Conservation (phyloP, 257 asterid genomes). For the Solanum appendiculatum region DNA sequence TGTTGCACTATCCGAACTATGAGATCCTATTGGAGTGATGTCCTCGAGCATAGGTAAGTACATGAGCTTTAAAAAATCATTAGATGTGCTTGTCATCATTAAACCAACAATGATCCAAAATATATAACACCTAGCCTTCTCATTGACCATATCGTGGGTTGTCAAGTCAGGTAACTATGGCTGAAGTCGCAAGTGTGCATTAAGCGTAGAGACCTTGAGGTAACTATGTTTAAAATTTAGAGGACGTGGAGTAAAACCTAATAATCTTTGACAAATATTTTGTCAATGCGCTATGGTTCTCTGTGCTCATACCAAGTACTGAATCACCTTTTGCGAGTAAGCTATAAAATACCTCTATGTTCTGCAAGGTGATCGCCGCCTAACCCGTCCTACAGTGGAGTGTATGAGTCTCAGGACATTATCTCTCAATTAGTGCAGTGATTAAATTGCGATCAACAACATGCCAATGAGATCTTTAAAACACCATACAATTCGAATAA, state of each 20-base stretch:
- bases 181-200: background rate
- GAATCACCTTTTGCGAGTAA: background rate
- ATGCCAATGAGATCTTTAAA: background rate
- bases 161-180: background rate
- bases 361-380: background rate
- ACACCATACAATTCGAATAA: background rate
- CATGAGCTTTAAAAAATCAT: background rate
- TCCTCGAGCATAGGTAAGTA: background rate
- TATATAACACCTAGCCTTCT: background rate
- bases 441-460: background rate
- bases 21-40: background rate
- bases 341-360: background rate
- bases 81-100: background rate
- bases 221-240: background rate
- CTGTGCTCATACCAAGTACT: background rate
- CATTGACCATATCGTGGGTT: background rate
- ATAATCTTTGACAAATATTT: background rate
- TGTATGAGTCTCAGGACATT: background rate
- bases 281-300: background rate
- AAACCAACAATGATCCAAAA: background rate
- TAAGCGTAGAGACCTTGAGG: background rate
- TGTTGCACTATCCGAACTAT: no score
- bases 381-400: background rate
- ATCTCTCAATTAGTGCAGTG: background rate
- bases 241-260: background rate